phyloP scores from a whole-genome alignment of 441 rosid genomes.

The Populus hybrid region DNA sequence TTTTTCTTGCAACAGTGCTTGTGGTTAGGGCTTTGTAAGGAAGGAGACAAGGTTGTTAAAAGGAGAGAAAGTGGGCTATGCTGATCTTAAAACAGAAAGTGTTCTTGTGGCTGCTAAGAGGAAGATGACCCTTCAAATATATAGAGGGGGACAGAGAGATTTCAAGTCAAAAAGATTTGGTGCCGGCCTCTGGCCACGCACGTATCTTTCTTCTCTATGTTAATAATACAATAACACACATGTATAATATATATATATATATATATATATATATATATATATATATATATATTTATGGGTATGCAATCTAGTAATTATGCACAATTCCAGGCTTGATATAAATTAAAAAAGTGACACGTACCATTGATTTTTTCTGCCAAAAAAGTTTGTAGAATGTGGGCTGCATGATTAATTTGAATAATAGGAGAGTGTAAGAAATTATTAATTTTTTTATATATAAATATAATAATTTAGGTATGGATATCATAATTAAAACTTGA shows the following conservation, averaged over 20 bases:
- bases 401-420: too few relatives aligned
- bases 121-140: constrained; percentile 15
- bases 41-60: neutral
- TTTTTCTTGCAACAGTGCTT: neutral
- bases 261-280: too few relatives aligned
- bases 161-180: constrained; percentile 73
- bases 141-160: constrained; percentile 14
- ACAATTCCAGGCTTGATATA: neutral
- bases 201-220: constrained; percentile 10
- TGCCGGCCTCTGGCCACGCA: constrained; percentile 51
- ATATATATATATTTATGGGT: too few relatives aligned
- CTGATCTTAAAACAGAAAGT: constrained; percentile 6
- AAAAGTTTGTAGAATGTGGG: too few relatives aligned
- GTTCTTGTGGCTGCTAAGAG: constrained; percentile 14
- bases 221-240: neutral
- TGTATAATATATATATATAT: too few relatives aligned
- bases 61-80: neutral
- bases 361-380: too few relatives aligned
- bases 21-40: neutral
- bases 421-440: neutral
- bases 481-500: too few relatives aligned
- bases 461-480: neutral
- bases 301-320: neutral
- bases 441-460: neutral
- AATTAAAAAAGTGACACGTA: neutral